Evolutionary conservation across 2,329 filamentous ascomycete genomes (phyloP).

Genomic region (Diaporthe vaccinii): DNA sequence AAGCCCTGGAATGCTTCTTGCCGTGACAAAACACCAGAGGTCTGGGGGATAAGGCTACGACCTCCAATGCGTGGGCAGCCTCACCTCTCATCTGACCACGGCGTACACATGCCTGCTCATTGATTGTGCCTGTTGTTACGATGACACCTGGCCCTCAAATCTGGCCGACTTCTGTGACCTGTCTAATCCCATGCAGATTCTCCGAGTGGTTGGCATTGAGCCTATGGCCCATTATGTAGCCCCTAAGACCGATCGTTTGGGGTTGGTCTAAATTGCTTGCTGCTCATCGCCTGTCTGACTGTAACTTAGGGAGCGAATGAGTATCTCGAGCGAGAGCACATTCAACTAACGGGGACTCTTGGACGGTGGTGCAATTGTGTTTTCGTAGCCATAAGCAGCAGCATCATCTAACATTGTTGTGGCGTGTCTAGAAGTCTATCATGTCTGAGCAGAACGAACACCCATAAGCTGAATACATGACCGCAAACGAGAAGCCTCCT

Average conservation of each 20-base stretch:
- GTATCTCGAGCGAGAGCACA: background rate
- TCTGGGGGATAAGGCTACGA: background rate
- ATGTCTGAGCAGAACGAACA: constrained; percentile 24
- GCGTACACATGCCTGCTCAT: background rate
- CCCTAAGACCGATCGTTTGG: background rate
- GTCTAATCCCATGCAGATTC: background rate
- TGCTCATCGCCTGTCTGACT: background rate
- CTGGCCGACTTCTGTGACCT: background rate
- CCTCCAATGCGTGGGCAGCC: background rate
- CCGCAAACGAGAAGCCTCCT: constrained; percentile 29
- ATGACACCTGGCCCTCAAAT: background rate
- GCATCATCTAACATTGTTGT: constrained; percentile 38
- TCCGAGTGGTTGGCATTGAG: background rate
- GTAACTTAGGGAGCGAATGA: background rate
- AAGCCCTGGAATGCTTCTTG: background rate
- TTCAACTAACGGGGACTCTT: background rate
- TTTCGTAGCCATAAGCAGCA: constrained; percentile 29
- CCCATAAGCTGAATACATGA: constrained; percentile 35
- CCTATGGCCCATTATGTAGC: constrained; percentile 15
- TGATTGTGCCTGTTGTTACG: background rate
- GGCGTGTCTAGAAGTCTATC: constrained; percentile 37
- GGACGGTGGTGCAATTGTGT: background rate
- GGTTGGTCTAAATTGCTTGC: background rate
- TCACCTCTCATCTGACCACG: background rate
- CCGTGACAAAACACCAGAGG: background rate